Percentiles rank a stretch among this genome's conserved stretches.
Evolutionary conservation across 2,329 filamentous ascomycete species (phyloP).

Genomic region (Ophiostoma pallidulum): DNA sequence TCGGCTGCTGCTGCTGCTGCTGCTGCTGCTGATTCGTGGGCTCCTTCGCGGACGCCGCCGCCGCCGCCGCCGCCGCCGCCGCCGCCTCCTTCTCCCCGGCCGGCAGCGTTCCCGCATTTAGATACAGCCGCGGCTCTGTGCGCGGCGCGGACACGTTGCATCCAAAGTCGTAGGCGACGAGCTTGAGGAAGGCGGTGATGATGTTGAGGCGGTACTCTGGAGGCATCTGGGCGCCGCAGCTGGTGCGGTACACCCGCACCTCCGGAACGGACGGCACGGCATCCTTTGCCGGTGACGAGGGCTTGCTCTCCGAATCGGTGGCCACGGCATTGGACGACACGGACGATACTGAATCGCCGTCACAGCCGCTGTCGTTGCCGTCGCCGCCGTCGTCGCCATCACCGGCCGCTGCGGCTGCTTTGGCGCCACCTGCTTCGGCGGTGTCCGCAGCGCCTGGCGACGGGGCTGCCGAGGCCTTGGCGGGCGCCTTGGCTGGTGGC

Average conservation of each 20-base stretch:
- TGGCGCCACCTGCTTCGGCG: neutral
- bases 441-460: neutral
- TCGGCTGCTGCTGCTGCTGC: neutral
- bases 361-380: slow-evolving; percentile 6
- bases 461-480: slow-evolving; percentile 6
- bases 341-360: slow-evolving; percentile 12
- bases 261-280: slow-evolving; percentile 5
- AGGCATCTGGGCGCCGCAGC: slow-evolving; percentile 46
- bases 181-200: slow-evolving; percentile 51
- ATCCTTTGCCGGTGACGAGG: slow-evolving; percentile 12
- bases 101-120: slow-evolving; percentile 24
- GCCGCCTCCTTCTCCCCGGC: neutral
- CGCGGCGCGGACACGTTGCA: slow-evolving; percentile 50
- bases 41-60: no score
- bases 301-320: slow-evolving; percentile 13
- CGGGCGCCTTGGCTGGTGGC: slow-evolving; percentile 27
- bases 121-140: slow-evolving; percentile 49
- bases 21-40: neutral
- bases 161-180: slow-evolving; percentile 57
- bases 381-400: slow-evolving; percentile 7
- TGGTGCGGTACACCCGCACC: slow-evolving; percentile 34
- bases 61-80: neutral
- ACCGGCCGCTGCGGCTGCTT: neutral
- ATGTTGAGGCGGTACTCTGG: slow-evolving; percentile 47
- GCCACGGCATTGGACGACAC: slow-evolving; percentile 11